Base-by-base conservation (phyloP, 345 rosid species). In the Crucihimalaya himalaica region DNA sequence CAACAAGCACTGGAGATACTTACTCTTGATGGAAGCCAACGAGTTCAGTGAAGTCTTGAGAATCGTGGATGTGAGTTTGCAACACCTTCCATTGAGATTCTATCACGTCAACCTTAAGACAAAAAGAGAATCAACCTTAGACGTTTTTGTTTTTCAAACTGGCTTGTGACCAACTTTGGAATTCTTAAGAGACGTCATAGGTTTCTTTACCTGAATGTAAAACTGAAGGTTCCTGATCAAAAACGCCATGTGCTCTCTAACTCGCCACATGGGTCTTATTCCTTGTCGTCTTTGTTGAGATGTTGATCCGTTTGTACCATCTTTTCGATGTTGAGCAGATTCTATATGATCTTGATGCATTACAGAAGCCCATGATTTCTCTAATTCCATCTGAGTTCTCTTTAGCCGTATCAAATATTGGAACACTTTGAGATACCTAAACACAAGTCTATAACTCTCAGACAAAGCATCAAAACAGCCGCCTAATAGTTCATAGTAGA, bases 71-170 rank as follows among this genome's bases (percentile, higher is more conserved):
- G 53, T 80, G 97, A 66, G 87, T 82, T 87, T 87, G 97, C 81
- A 92, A 75, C 79, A 92, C 87, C 72, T 95, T 92, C 99, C 99
- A 95, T 68, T 95, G 99, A 76, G 99, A 92, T 87, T 95, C 99
- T 79, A 95, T 88, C 79, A 92, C 99, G 66, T 92, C 97, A 77
- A 95, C 97, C 99, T 76, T 88, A 68, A 67, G 64, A 65, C 32
- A 70, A 27, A 67, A 27, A 52, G 25, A 73, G 18, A 23, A 48
- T 43, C 9, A 78, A 70, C 51, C 40, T 58, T 27, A 13, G n/a
- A 68, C 25, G 14, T 54, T 19, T 64, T n/a, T 39, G 13, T 28
- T 37, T 45, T 29, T 6, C 15, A 70, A 74, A 31, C 48, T 48
- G 72, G 46, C 14, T 73, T 37, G 63, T 21, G 21, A 67, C 29